phyloP scores from a whole-genome alignment of 495 filamentous ascomycete genomes.

The Talaromyces liani region DNA sequence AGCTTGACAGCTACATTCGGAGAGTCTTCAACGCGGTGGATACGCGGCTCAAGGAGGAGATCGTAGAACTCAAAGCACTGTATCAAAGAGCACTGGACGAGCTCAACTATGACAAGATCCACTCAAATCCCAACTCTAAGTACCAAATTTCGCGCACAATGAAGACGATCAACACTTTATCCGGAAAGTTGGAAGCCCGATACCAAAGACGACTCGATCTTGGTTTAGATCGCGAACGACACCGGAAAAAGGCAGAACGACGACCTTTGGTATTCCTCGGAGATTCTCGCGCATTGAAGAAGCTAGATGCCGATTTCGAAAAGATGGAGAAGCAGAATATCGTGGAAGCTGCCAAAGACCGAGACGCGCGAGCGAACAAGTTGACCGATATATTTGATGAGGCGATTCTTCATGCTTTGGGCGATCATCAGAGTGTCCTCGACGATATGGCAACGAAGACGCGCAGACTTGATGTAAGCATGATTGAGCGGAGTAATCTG shows the following conservation, averaged over 20 bases:
- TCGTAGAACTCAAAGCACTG: constrained; percentile 42
- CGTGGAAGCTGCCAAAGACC: constrained; percentile 41
- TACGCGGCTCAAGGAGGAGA: constrained; percentile 42
- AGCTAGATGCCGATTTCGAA: constrained; percentile 46
- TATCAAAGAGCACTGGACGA: constrained; percentile 38
- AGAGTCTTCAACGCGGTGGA: constrained; percentile 48
- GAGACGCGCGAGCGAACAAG: constrained; percentile 42
- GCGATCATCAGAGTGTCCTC: constrained; percentile 44
- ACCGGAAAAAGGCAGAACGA: constrained; percentile 44
- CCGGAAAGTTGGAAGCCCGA: constrained; percentile 40
- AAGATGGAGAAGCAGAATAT: constrained; percentile 45
- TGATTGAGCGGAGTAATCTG: constrained; percentile 24
- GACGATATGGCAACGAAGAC: constrained; percentile 39
- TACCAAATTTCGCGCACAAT: constrained; percentile 35
- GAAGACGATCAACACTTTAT: constrained; percentile 39
- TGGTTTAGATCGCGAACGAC: constrained; percentile 43
- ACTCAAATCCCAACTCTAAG: constrained; percentile 31
- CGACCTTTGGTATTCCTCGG: constrained; percentile 45
- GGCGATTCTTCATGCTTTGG: constrained; percentile 43
- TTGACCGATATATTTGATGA: constrained; percentile 49
- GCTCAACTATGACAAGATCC: constrained; percentile 25
- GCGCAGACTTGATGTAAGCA: constrained; percentile 25
- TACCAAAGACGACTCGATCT: constrained; percentile 46
- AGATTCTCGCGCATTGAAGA: constrained; percentile 37
- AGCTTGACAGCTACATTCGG: constrained; percentile 44